Base-by-base conservation (phyloP, 306 rosid species). In the Sechiopsis laciniata region DNA sequence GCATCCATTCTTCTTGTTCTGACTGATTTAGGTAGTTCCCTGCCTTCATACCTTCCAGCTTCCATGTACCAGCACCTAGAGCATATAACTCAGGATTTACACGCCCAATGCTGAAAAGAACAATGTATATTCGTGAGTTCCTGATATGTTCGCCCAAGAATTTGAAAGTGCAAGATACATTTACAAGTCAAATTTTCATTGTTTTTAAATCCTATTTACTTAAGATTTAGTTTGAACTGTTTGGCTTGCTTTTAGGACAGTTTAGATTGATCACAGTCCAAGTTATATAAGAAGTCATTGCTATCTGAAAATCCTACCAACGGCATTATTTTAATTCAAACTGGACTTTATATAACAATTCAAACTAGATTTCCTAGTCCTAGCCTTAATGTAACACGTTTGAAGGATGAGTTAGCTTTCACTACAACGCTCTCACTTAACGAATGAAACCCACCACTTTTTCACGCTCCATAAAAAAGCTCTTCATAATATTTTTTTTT, bases 31-130 rank as follows among this genome's bases (percentile, higher is more conserved):
- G 76, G 52, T 78, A 79, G 55, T 48, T 77, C 73, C 69, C 75
- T 3, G 29, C 79, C 57, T 53, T 75, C 57, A 75, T 61, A 77
- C 77, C 81, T 76, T 83, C 84, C 67, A 55, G 79, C 75, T 80
- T 82, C 94, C 83, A 67, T 59, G 90, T 72, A 75, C 86, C 88
- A 56, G 90, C 83, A 57, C 85, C 98, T 79, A 93, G 80, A 78
- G 92, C 91, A 75, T 88, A 93, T 65, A 93, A 79, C 72, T 88
- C 89, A 17, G 89, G 89, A 86, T 93, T 84, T 77, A 93, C 84
- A 37, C 71, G 83, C 84, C 98, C 98, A 83, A 93, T 93, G 85
- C 98, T 93, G 81, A 78, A 80, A 83, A 29, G 45, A 80, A 14
- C 54, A 50, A 55, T 55, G 24, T 5, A 60, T 21, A 46, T 58